phyloP scores from a whole-genome alignment of 495 filamentous ascomycete genomes.

The Saxophila tyrrhenica region DNA sequence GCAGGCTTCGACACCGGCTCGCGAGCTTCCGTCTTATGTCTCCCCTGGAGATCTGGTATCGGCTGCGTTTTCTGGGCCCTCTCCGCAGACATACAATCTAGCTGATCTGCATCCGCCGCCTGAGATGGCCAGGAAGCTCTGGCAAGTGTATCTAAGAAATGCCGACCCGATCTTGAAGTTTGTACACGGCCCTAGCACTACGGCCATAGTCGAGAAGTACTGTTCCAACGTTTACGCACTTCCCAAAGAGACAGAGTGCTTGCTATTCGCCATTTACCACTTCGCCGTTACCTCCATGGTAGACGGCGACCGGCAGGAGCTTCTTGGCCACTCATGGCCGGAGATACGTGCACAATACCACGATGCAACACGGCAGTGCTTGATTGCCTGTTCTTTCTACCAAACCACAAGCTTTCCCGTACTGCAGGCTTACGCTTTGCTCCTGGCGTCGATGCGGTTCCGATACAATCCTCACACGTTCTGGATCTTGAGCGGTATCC shows the following conservation, averaged over 20 bases:
- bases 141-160: not conserved
- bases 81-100: not conserved
- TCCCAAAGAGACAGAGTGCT: not conserved
- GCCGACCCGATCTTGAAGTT: not conserved
- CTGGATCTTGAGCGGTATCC: constrained; percentile 20
- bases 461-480: constrained; percentile 15
- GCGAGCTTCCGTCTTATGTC: not conserved
- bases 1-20: not conserved
- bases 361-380: not conserved
- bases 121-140: not conserved
- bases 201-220: not conserved
- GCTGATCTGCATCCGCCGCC: not conserved
- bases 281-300: constrained; percentile 13
- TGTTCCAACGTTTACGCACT: not conserved
- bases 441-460: constrained; percentile 11
- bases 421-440: constrained; percentile 19
- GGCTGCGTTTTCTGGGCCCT: not conserved
- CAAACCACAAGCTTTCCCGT: constrained; percentile 9
- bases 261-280: constrained; percentile 21
- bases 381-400: constrained; percentile 16
- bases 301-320: constrained; percentile 13
- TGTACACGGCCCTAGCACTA: not conserved
- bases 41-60: not conserved
- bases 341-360: not conserved
- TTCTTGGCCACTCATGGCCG: not conserved